Evolutionary conservation across 2,329 filamentous ascomycete genomes (phyloP).

Genomic region (Nemania serpens): DNA sequence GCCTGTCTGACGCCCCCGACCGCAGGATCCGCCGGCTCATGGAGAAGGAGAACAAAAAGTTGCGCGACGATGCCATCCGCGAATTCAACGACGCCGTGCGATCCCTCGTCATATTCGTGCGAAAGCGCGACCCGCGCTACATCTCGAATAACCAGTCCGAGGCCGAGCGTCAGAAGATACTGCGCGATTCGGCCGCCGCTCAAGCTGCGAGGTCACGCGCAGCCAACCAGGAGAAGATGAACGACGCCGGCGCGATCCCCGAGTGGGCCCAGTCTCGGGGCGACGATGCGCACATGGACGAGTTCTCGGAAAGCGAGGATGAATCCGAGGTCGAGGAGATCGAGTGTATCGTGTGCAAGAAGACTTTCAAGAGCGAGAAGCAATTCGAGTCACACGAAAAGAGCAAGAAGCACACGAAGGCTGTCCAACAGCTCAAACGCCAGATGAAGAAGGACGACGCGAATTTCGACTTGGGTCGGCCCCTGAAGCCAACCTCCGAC

Average conservation of each 20-base stretch:
- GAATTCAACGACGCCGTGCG: constrained; percentile 94
- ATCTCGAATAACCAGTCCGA: constrained; percentile 77
- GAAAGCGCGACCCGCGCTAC: constrained; percentile 89
- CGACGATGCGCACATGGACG: constrained; percentile 50
- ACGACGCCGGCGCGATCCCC: constrained; percentile 65
- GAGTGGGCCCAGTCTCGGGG: constrained; percentile 74
- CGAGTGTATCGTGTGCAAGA: constrained; percentile 78
- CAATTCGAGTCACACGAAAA: constrained; percentile 91
- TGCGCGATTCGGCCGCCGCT: constrained; percentile 78
- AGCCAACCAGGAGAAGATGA: constrained; percentile 76
- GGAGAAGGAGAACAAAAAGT: constrained; percentile 92
- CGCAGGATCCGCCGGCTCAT: constrained; percentile 80
- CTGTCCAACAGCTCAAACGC: constrained; percentile 75
- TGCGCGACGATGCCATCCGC: constrained; percentile 78
- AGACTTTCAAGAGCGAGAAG: constrained; percentile 86
- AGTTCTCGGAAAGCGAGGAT: constrained; percentile 66
- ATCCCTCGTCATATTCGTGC: constrained; percentile 83
- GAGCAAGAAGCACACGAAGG: constrained; percentile 95
- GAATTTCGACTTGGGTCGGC: constrained; percentile 55
- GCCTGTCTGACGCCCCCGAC: constrained; percentile 84
- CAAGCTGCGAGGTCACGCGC: constrained; percentile 85
- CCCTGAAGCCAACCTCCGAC: constrained; percentile 5
- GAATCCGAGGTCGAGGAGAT: constrained; percentile 63
- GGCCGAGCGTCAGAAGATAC: constrained; percentile 75
- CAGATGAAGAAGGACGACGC: constrained; percentile 84